A percentile compares a stretch with the other conserved stretches of the same genome.
Evolutionary conservation across 2,329 filamentous ascomycete species (phyloP).

Genomic region (Epichloe glyceriae): DNA sequence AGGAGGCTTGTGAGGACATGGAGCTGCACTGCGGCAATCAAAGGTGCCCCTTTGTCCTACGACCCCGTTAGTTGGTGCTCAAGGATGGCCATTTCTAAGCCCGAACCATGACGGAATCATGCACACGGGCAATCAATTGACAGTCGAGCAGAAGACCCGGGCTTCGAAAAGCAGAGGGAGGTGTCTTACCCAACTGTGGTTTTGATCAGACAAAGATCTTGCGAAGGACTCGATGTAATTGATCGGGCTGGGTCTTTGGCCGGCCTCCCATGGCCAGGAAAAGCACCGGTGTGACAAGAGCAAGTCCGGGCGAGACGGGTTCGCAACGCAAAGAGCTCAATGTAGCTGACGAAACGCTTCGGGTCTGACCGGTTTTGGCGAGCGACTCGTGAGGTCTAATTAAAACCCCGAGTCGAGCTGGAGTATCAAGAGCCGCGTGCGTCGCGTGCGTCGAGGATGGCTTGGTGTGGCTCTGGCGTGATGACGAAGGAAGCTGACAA

Average conservation of each 20-base stretch:
- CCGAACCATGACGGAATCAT: not conserved
- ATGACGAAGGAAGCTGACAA: not conserved
- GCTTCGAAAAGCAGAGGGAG: not conserved
- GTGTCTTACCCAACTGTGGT: not conserved
- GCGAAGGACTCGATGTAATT: not conserved
- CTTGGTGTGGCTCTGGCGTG: not conserved
- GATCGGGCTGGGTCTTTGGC: not conserved
- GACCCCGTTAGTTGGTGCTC: not conserved
- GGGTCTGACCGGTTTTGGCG: not conserved
- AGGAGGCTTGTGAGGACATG: constrained; percentile 22
- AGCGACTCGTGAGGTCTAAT: not conserved
- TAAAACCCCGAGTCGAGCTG: not conserved
- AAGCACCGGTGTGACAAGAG: not conserved
- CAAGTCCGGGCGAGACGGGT: not conserved
- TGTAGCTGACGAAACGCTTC: not conserved
- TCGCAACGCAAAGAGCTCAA: not conserved
- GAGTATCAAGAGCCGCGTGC: not conserved
- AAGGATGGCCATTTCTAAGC: not conserved
- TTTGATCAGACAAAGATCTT: not conserved
- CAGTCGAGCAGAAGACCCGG: not conserved
- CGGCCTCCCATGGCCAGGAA: not conserved
- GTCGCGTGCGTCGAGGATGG: not conserved
- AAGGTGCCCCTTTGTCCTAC: constrained; percentile 4
- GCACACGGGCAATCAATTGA: not conserved
- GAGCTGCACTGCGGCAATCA: constrained; percentile 12